Base-by-base conservation (phyloP, 352 stramenopile genomes). In the Globisporangium barbulae region DNA sequence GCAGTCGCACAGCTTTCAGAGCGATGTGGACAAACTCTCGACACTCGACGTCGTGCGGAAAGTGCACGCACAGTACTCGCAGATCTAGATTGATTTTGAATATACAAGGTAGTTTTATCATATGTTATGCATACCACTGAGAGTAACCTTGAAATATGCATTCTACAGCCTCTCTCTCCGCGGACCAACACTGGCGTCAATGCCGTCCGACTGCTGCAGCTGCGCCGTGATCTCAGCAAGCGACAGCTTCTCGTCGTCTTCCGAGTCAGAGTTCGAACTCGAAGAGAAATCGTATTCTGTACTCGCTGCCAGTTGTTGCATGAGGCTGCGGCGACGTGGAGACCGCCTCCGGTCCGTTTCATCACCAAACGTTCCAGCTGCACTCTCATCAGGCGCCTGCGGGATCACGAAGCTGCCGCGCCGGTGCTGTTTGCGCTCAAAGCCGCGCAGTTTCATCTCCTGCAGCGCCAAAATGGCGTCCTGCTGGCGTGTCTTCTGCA, bases 401-500 rank as follows among this genome's bases (percentile, higher is more conserved):
- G 39, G 54, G 6, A 61, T 39, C 17, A 28, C 49, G 4, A 76
- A 59, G 53, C 64, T 73, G 33, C 65, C 71, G 35, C 73, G 53
- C 28, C 73, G 66, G 49, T 71, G 47, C 21, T 68, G 66, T 25
- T 63, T 67, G 3, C 63, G 67, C 41, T 79, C 69, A 22, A 79
- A 74, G 1, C 74, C 74, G 3, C 74, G 64, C 21, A 76, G 66
- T 64, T 83, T 77, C 70, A 87, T 81, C 31, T 80, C 75, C 59
- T 85, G 75, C 19, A 85, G 62, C 53, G 79, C 69, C 49, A 77
- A 54, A 45, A 88, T 80, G 2, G 74, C 69, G n/a, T 85, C 79
- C 12, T 77, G 73, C 56, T 88, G 75, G 49, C 64, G 64, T 7
- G 73, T 75, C 53, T 72, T 79, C 35, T 73, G 72, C 19, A 74